Evolutionary conservation across 768 basidiomycete genomes (phyloP), one percentile per base, ranked within the genome.

Genomic region (Pisolithus tinctorius): DNA sequence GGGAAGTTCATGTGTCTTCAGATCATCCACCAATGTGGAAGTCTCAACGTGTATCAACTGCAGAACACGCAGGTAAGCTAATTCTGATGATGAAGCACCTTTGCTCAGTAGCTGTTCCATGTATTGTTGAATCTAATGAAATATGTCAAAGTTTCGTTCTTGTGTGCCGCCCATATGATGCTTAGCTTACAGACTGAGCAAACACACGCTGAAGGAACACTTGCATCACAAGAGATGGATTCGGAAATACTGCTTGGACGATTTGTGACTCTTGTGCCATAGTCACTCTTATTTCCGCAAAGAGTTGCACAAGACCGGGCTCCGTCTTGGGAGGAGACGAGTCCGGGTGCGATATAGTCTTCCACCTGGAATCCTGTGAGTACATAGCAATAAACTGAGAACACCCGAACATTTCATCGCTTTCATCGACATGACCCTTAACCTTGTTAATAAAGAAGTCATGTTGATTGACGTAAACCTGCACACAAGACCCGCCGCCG

Each of bases 391-490:
- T 25, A 3, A 9, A 14, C 46, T 25, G 25, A 8, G 47, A 34
- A 30, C 34, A 30, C 66, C 79, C 48, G 51, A 86, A 64, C 49
- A 78, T 47, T n/a, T 73, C 73, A 59, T 85, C 83, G 30, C 80
- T 74, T 38, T 71, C 69, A 13, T 77, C 69, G 53, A 77, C 76
- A 30, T 74, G 74, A 48, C 84, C 85, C 34, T 86, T 83, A 37
- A 91, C 83, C 49, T 90, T 82, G 64, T 94, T 94, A 66, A 98
- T 97, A 76, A 99, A 99, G 75, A 99, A 99, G 65, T 98, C 96
- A 60, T 99, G 96, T 64, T 99, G 96, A 61, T 98, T 99, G 50
- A 99, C 96, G 61, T 98, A 99, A 11, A 98, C 91, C 68, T 97
- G 94, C 5, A 99, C 88, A 63, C 96, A 98, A 0, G 93, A 95